Evolutionary conservation across 1,284 basidiomycete genomes (phyloP), one percentile per base, ranked within the genome.

Genomic region (Microbotryum scabiosae): DNA sequence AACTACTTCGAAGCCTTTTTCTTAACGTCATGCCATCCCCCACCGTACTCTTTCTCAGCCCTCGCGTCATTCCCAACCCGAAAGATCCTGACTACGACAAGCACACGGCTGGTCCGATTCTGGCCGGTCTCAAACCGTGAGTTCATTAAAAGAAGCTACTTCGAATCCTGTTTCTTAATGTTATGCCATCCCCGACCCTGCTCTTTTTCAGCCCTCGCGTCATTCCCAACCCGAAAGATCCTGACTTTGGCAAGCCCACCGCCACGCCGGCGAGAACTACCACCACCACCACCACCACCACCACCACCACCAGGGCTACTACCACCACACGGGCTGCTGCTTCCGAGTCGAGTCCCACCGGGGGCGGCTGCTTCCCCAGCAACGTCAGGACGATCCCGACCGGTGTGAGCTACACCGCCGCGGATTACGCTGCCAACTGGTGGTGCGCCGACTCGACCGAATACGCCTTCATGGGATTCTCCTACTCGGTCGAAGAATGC

Each of bases 381-480:
- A 47, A 28, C n/a, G 10, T 20, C 21, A 20, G 36, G 18, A 25
- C 32, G 18, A 48, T 56, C 23, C 54, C 54, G 2, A 28, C 26
- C 7, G 36, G 36, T 12, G 36, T 41, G 16, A 48, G 30, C 10
- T 25, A 26, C 25, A 36, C 57, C 2, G 54, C 57, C 16, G 28
- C 57, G 6, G 14, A 12, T 9, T 20, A 18, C 12, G 28, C 54
- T 9, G 14, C 18, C 16, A n/a, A 23, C 9, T 62, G 61, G 61
- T 62, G 56, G 56, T 62, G 61, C 47, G 32, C 56, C 10, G 32
- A 62, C 12, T 18, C n/a, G 36, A 30, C 30, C 23, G 61, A 62
- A 26, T 59, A 62, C 23, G 61, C 61, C 23, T 62, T 62, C 32
- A 28, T 62, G 43, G 56, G 62, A 8, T 63, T 63, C 53, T 54